These are phyloP conservation scores for Barnettozyma botsteinii DNA, from an alignment of 805 yeast species.

Conservation along the genomic window DNA sequence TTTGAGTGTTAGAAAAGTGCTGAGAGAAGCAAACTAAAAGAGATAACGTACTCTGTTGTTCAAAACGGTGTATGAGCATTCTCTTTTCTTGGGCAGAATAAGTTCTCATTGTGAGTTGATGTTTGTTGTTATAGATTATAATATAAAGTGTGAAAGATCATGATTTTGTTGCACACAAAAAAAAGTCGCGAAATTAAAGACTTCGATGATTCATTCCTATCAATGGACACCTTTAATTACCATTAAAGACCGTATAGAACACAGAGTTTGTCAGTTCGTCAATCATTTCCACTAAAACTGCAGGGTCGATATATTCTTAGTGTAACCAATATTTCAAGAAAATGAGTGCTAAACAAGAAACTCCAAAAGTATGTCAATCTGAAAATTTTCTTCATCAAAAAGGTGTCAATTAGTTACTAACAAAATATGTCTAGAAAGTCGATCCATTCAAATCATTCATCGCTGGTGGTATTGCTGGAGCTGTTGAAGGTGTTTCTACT, in stretches of 20 bases:
- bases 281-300: no score
- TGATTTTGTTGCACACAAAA: no score
- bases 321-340: background rate
- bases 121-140: no score
- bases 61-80: constrained; percentile 18
- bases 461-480: constrained; percentile 97
- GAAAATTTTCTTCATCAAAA: background rate
- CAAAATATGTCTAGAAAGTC: constrained; percentile 27
- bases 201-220: background rate
- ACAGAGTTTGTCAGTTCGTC: no score
- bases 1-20: constrained; percentile 3
- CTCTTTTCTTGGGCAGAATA: constrained; percentile 14
- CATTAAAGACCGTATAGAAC: no score
- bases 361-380: background rate
- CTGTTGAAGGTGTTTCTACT: constrained; percentile 85
- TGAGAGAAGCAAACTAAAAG: no score
- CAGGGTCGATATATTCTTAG: no score
- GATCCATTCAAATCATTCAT: constrained; percentile 79
- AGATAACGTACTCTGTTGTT: constrained; percentile 22
- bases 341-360: constrained; percentile 3
- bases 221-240: no score
- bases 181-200: background rate
- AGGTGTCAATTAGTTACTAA: constrained; percentile 3
- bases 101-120: background rate
- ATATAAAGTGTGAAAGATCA: no score